Conservation (phyloP, 2,329 filamentous ascomycete species). For the Fusarium brachygibbosum region DNA sequence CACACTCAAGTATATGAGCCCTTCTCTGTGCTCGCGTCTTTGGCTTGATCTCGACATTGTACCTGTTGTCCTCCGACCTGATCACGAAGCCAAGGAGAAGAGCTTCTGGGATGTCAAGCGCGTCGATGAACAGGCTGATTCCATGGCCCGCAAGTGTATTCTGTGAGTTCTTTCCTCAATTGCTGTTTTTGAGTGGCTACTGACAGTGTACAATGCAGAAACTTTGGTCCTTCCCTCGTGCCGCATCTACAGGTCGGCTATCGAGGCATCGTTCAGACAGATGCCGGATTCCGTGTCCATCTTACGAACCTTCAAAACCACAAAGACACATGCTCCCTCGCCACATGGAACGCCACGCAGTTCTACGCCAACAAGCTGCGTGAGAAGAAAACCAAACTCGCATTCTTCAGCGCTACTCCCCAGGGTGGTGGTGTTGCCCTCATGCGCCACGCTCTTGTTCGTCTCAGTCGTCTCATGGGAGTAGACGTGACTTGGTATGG, state of each 20-base stretch:
- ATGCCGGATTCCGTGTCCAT: conserved; percentile 73
- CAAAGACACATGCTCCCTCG: conserved; percentile 68
- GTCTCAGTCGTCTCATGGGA: conserved; percentile 75
- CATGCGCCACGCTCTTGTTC: conserved; percentile 83
- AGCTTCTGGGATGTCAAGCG: conserved; percentile 67
- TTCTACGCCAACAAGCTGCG: conserved; percentile 74
- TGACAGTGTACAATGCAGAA: conserved; percentile 56
- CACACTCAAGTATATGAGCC: conserved; percentile 70
- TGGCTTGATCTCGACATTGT: conserved; percentile 85
- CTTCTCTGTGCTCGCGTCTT: conserved; percentile 75
- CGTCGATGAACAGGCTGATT: conserved; percentile 86
- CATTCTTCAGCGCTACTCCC: conserved; percentile 84
- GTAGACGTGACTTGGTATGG: conserved; percentile 81
- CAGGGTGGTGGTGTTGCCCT: conserved; percentile 86
- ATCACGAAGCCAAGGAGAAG: conserved; percentile 58
- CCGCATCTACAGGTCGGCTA: conserved; percentile 77
- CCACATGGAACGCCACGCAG: conserved; percentile 76
- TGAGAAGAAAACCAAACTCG: conserved; percentile 74
- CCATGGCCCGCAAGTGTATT: conserved; percentile 83
- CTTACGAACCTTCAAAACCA: conserved; percentile 71
- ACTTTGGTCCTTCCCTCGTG: conserved; percentile 79
- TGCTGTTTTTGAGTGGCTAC: not conserved
- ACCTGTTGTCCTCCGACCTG: conserved; percentile 72
- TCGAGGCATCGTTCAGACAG: conserved; percentile 77
- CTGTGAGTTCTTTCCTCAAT: conserved; percentile 62